Evolutionary conservation across 2,329 filamentous ascomycete species (phyloP).

Genomic region (Beauveria caledonica): DNA sequence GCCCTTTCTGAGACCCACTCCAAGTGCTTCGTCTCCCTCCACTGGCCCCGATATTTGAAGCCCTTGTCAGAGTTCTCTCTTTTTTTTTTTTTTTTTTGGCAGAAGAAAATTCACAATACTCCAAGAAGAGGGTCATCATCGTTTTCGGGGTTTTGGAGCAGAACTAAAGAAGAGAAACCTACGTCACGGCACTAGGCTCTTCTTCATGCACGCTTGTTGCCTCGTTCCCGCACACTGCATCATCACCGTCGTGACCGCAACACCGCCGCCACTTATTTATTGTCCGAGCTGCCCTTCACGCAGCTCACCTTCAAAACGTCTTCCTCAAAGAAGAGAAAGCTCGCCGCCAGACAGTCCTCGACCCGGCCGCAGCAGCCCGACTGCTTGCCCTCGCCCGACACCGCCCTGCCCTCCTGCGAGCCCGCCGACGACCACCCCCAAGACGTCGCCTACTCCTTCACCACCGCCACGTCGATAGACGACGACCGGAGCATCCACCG

Average conservation of each 20-base stretch:
- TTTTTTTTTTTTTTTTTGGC: background rate
- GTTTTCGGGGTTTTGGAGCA: background rate
- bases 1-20: background rate
- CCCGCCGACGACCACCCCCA: slow-evolving; percentile 34
- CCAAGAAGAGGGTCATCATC: slow-evolving; percentile 5
- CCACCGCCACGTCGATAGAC: slow-evolving; percentile 23
- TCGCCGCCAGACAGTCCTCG: slow-evolving; percentile 41
- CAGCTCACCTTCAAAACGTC: slow-evolving; percentile 64
- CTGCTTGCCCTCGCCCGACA: slow-evolving; percentile 29
- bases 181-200: background rate
- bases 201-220: slow-evolving; percentile 4
- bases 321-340: slow-evolving; percentile 67
- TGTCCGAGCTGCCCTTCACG: slow-evolving; percentile 45
- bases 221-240: slow-evolving; percentile 15
- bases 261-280: background rate
- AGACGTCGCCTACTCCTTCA: slow-evolving; percentile 44
- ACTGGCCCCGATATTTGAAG: slow-evolving; percentile 11
- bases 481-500: slow-evolving; percentile 12
- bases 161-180: background rate
- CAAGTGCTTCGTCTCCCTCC: slow-evolving; percentile 1
- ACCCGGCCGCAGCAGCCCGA: slow-evolving; percentile 29
- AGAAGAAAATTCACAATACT: background rate
- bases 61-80: slow-evolving; percentile 9
- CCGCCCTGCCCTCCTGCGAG: slow-evolving; percentile 45
- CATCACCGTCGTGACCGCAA: slow-evolving; percentile 9